These are phyloP conservation scores for Albatrellus sp. DNA, from an alignment of 1,284 basidiomycete species.

Conservation along the genomic window DNA sequence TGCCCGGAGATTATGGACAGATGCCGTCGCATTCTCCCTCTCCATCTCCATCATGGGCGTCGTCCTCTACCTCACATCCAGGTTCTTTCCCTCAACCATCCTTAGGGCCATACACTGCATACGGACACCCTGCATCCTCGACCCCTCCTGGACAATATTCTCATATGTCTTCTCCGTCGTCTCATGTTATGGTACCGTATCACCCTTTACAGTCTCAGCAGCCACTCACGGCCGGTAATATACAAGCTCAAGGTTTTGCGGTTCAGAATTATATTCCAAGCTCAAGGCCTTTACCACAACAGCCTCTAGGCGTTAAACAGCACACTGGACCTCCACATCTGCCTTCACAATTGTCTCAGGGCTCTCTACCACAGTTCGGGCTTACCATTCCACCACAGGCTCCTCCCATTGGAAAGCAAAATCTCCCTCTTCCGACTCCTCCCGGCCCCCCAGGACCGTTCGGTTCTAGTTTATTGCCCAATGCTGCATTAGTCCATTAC, in stretches of 20 bases:
- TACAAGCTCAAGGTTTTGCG: constrained; percentile 18
- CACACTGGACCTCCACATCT: background rate
- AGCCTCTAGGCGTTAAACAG: constrained; percentile 12
- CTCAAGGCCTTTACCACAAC: constrained; percentile 45
- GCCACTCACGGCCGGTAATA: constrained; percentile 5
- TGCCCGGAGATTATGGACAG: constrained; percentile 19
- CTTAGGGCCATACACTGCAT: constrained; percentile 24
- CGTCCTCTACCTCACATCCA: constrained; percentile 6
- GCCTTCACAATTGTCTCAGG: background rate
- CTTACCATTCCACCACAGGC: background rate
- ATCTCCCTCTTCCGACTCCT: constrained; percentile 2
- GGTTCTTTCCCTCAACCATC: constrained; percentile 15
- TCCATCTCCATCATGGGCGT: constrained; percentile 10
- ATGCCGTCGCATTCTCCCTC: constrained; percentile 9
- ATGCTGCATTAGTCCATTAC: background rate
- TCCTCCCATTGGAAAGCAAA: background rate
- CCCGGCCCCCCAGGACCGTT: constrained; percentile 1
- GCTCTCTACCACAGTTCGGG: background rate
- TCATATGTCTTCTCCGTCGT: constrained; percentile 16
- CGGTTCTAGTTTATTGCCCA: no score
- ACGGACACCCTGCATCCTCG: constrained; percentile 9
- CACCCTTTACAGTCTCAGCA: constrained; percentile 16
- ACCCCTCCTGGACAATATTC: constrained; percentile 22
- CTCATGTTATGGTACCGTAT: constrained; percentile 15
- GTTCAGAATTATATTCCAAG: constrained; percentile 22